Conservation (phyloP, 495 filamentous ascomycete species). For the Lasiosphaeris hirsuta region DNA sequence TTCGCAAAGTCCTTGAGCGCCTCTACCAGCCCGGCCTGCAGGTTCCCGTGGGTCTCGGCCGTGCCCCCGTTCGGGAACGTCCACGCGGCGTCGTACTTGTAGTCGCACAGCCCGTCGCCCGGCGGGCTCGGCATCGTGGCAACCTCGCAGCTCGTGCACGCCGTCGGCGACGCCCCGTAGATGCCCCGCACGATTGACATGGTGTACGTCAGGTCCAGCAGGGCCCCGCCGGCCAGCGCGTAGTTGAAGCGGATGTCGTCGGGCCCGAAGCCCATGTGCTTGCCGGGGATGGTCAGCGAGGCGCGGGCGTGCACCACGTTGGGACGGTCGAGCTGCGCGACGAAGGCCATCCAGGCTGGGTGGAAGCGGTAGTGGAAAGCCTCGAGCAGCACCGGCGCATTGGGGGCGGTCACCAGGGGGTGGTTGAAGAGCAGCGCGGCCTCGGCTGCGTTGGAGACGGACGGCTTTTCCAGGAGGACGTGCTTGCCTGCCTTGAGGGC, state of each 20-base stretch:
- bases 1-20: slow-evolving; percentile 18
- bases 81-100: slow-evolving; percentile 40
- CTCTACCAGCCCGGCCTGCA: slow-evolving; percentile 21
- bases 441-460: slow-evolving; percentile 48
- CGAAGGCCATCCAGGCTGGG: slow-evolving; percentile 51
- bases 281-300: slow-evolving; percentile 26
- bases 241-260: slow-evolving; percentile 58
- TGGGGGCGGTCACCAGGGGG: slow-evolving; percentile 26
- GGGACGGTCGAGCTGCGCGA: slow-evolving; percentile 37
- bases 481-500: slow-evolving; percentile 55
- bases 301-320: slow-evolving; percentile 38
- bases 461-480: slow-evolving; percentile 58
- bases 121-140: slow-evolving; percentile 23
- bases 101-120: slow-evolving; percentile 36
- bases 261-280: slow-evolving; percentile 18
- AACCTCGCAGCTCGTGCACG: slow-evolving; percentile 36
- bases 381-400: slow-evolving; percentile 52
- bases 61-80: slow-evolving; percentile 42
- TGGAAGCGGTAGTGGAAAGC: slow-evolving; percentile 58
- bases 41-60: slow-evolving; percentile 38
- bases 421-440: slow-evolving; percentile 43
- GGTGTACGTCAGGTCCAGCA: slow-evolving; percentile 58
- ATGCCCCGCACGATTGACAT: slow-evolving; percentile 41
- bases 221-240: slow-evolving; percentile 51
- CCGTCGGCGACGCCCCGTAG: slow-evolving; percentile 31